Evolutionary conservation across 345 rosid genomes (phyloP).

Genomic region (Eucalyptus paniculata): DNA sequence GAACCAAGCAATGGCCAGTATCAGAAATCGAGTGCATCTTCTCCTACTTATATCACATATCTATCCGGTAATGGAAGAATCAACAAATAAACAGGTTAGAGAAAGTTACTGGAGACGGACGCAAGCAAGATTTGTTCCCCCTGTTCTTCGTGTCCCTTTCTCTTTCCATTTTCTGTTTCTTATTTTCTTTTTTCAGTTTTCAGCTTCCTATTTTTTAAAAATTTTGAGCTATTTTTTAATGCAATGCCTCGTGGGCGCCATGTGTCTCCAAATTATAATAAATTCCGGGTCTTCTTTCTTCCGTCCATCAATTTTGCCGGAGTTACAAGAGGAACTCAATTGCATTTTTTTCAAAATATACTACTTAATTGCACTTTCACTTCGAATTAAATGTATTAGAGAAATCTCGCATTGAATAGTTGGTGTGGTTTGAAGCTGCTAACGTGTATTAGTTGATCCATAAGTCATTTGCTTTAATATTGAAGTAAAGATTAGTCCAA

Average conservation of each 20-base stretch:
- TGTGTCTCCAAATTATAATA: not conserved
- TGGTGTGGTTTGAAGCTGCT: not conserved
- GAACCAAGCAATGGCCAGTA: not conserved
- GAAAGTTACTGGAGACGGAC: not conserved
- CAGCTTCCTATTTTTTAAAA: not conserved
- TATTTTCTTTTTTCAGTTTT: not conserved
- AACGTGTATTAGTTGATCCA: not conserved
- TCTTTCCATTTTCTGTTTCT: not conserved
- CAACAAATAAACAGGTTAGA: not conserved
- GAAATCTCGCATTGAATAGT: not conserved
- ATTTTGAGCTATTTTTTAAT: not conserved
- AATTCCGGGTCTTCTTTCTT: not conserved
- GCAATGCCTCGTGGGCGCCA: not conserved
- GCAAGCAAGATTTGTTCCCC: not conserved
- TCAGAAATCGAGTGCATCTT: not conserved
- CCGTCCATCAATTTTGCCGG: not conserved
- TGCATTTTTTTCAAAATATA: not conserved
- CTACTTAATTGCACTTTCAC: not conserved
- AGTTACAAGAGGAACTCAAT: not conserved
- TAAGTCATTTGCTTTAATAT: not conserved
- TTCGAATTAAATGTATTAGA: accelerated
- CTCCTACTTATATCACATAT: not conserved
- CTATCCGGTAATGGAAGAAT: not conserved
- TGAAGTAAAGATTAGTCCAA: not conserved
- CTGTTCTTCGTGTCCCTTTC: not conserved